Base-by-base conservation (phyloP, 2,329 filamentous ascomycete genomes). In the Trichoderma polysporum region DNA sequence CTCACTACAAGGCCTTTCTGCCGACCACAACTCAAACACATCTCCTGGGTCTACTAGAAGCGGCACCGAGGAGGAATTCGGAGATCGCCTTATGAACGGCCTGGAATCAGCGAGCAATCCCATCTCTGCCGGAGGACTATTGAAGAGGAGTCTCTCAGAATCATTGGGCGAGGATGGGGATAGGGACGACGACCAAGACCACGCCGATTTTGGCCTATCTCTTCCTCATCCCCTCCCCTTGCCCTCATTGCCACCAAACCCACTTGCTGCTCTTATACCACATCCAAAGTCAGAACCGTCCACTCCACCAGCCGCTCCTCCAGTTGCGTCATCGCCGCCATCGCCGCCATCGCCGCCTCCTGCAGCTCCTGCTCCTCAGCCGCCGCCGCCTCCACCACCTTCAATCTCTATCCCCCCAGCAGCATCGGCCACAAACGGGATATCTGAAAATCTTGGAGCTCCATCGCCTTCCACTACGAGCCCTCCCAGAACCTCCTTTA, bases 371-470 rank as follows among this genome's bases (percentile, higher is more conserved):
- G 8, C 31, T 17, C 22, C 54, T 29, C 22, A 22, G 10, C 37
- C 53, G 10, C 35, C 33, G 10, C 37, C 53, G 10, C 35, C 33
- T 22, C 31, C 13, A 1, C 49, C 50, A 2, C 27, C 62, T 19
- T 58, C 53, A 29, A 27, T 37, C 10, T 65, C 39, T 37, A 47
- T 39, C 2, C 58, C 47, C 12, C 39, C 52, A 2, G 29, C 41
- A 37, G 15, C 19, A 33, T 37, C 52, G 7, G 12, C 39, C 37
- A 35, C 61, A n/a, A n/a, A 57, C 4, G 61, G 52, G 4, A n/a
- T 65, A 33, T 22, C 61, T 27, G 61, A 52, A 17, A 65, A 65
- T 29, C 50, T 33, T 37, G 52, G n/a, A 29, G 56, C 61, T 4
- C 39, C 52, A 15, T 52, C 47, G 9, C 33, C 47, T 27, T 57